Evolutionary conservation across 2,329 filamentous ascomycete genomes (phyloP).

Genomic region (Hortaea werneckii): DNA sequence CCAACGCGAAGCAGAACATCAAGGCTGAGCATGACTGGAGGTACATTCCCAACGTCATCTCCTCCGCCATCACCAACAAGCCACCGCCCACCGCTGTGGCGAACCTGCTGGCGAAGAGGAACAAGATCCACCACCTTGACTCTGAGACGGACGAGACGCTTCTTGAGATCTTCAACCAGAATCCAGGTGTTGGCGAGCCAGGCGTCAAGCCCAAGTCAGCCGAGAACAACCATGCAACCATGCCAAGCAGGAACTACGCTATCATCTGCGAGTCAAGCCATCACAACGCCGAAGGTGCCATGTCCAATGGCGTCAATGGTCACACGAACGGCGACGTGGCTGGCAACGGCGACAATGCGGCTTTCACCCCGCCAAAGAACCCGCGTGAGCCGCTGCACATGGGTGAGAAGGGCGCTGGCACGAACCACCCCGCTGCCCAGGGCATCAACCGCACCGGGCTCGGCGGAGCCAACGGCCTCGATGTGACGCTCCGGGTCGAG

Average conservation of each 20-base stretch:
- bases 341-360: constrained; percentile 1
- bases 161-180: constrained; percentile 51
- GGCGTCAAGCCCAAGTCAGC: constrained; percentile 53
- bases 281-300: constrained; percentile 14
- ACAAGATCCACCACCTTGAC: constrained; percentile 57
- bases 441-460: constrained; percentile 33
- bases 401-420: constrained; percentile 71
- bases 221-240: constrained; percentile 71
- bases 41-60: constrained; percentile 56
- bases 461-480: constrained; percentile 35
- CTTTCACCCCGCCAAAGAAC: constrained; percentile 39
- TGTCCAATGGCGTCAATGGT: constrained; percentile 19
- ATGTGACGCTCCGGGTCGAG: constrained; percentile 40
- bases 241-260: constrained; percentile 59
- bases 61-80: constrained; percentile 58
- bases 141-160: constrained; percentile 54
- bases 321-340: constrained; percentile 17
- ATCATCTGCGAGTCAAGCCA: constrained; percentile 47
- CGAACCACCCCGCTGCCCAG: constrained; percentile 60
- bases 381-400: constrained; percentile 58
- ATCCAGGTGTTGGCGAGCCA: constrained; percentile 36
- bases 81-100: constrained; percentile 55
- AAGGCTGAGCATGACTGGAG: constrained; percentile 49
- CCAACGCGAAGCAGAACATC: constrained; percentile 47
- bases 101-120: constrained; percentile 52